Evolutionary conservation across 305 asterid species (phyloP).

Genomic region (Fraxinus baroniana): DNA sequence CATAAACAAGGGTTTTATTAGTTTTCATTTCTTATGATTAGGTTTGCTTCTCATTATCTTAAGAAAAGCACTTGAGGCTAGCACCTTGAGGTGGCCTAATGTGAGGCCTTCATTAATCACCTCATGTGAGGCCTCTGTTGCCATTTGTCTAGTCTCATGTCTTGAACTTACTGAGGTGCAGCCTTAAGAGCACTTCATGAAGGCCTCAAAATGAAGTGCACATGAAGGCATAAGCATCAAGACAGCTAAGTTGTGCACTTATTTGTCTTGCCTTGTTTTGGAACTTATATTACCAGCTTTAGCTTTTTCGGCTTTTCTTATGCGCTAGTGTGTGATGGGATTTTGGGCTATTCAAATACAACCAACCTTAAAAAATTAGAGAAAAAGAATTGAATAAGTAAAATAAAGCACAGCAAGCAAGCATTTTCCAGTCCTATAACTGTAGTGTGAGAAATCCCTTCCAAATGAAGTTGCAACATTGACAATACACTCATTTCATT

Average conservation of each 20-base stretch:
- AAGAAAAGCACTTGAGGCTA: background rate
- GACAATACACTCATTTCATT: background rate
- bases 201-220: background rate
- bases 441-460: background rate
- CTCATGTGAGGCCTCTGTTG: background rate
- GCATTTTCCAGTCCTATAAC: background rate
- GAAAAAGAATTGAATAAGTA: background rate
- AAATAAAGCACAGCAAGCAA: background rate
- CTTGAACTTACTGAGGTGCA: background rate
- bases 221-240: background rate
- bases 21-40: background rate
- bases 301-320: background rate
- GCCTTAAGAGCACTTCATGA: background rate
- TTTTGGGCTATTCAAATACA: background rate
- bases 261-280: background rate
- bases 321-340: background rate
- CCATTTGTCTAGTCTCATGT: background rate
- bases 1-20: background rate
- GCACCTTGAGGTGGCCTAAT: background rate
- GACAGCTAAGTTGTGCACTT: background rate
- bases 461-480: background rate
- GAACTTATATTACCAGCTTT: background rate
- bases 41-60: background rate
- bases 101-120: background rate
- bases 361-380: background rate